Evolutionary conservation across 768 basidiomycete genomes (phyloP).

Genomic region (Podaxis sp.): DNA sequence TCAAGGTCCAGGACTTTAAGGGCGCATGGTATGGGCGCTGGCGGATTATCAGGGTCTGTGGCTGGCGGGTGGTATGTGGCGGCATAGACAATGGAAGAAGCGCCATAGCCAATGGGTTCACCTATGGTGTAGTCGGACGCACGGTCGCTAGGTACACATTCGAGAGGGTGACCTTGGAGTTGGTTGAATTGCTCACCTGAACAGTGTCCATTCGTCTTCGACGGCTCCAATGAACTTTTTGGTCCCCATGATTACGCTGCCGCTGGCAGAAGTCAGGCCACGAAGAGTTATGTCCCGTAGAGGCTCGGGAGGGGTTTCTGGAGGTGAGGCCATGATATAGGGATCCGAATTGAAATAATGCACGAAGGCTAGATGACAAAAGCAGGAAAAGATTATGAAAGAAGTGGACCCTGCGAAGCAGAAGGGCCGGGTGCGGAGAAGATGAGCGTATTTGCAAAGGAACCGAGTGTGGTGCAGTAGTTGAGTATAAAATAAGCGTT

Average conservation of each 20-base stretch:
- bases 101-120: conserved; percentile 83
- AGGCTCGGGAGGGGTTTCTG: background rate
- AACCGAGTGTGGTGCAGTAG: background rate
- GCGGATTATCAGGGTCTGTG: conserved; percentile 9
- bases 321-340: background rate
- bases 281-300: background rate
- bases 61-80: conserved; percentile 56
- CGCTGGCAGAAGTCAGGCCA: conserved; percentile 11
- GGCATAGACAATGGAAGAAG: conserved; percentile 87
- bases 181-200: conserved; percentile 47
- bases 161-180: conserved; percentile 5
- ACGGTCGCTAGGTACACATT: conserved; percentile 49
- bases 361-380: background rate
- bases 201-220: conserved; percentile 80
- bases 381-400: background rate
- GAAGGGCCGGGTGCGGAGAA: background rate
- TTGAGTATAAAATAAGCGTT: conserved; percentile 1
- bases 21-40: conserved; percentile 59
- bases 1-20: conserved; percentile 92
- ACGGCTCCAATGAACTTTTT: conserved; percentile 74
- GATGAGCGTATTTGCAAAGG: background rate
- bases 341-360: background rate
- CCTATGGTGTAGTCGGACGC: conserved; percentile 74
- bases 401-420: background rate
- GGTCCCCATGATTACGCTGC: conserved; percentile 18